Evolutionary conservation across 106 monocot genomes (phyloP), one percentile per base, ranked within the genome.

Genomic region (Platanthera guangdongensis): DNA sequence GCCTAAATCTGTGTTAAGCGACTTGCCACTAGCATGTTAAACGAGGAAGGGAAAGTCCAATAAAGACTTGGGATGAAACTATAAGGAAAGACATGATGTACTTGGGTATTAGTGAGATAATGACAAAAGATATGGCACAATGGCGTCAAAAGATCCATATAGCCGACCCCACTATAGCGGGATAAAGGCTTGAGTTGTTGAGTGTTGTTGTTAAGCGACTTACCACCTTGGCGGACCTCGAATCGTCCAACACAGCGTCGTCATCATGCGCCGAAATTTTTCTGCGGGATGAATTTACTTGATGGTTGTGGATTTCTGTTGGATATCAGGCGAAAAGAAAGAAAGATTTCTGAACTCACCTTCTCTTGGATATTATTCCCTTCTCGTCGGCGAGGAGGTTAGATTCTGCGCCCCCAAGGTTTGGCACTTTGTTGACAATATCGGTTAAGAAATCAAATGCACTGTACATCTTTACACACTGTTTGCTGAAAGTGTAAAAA

Each of bases 401-500:
- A 50, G 91, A 73, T 72, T 93, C 94, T 45, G 79, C 60, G 54
- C 89, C 89, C 63, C 94, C 91, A 73, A 97, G 87, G 79, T 81
- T 85, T 15, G 93, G 91, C 79, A 97, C 91, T 82, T 97, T 91
- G 85, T 87, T 89, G 76, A 97, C 97, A 67, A 97, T 86, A 82
- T 94, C 91, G 57, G 69, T 94, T 81, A 97, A 78, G 87, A 97
- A 97, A 83, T 97, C 97, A 84, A 91, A 97, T 74, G 87, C 89
- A 83, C 89, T 91, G 75, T 89, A 94, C 63, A 78, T 94, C 88
- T 80, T 91, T 76, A 97, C 88, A 81, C 97, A 97, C 73, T 97
- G 97, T 77, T 94, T 94, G 88, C 97, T 96, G 84, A 9, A 81
- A 78, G 21, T 62, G 1, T 3, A 71, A 68, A 62, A 68, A 78